These are phyloP conservation scores for Rhynchospora pubera DNA, from an alignment of 176 grass and related monocot genomes.

Conservation along the genomic window DNA sequence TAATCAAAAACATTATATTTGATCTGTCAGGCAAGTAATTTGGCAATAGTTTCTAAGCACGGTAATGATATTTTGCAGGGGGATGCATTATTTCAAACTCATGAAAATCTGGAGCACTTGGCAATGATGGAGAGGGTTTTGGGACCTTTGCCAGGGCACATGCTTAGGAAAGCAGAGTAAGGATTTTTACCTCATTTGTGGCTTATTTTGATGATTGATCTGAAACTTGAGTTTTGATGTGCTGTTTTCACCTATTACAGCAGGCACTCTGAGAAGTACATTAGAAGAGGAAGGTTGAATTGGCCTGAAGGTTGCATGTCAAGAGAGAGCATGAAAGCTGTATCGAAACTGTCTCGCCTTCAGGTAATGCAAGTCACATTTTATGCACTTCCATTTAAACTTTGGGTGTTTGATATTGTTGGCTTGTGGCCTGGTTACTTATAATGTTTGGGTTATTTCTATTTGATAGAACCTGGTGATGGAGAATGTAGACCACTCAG, in stretches of 20 bases:
- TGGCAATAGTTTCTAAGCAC: not conserved
- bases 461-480: slow-evolving; percentile 60
- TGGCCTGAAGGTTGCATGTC: slow-evolving; percentile 83
- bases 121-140: slow-evolving; percentile 46
- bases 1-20: not conserved
- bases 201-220: not conserved
- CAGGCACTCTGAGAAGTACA: slow-evolving; percentile 60
- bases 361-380: slow-evolving; percentile 35
- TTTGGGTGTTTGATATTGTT: not conserved
- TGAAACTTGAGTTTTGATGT: not conserved
- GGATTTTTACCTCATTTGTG: not conserved
- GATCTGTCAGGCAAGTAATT: not conserved
- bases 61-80: slow-evolving; percentile 16
- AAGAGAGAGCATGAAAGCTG: slow-evolving; percentile 72
- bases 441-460: not conserved
- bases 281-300: slow-evolving; percentile 71
- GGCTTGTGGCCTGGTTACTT: not conserved
- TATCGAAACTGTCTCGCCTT: slow-evolving; percentile 56
- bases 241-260: slow-evolving; percentile 31
- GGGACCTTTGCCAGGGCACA: slow-evolving; percentile 27
- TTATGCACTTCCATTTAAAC: not conserved
- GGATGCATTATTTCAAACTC: slow-evolving; percentile 43
- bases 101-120: slow-evolving; percentile 49
- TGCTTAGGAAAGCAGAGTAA: slow-evolving; percentile 34
- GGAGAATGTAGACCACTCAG: slow-evolving; percentile 34